phyloP scores from a whole-genome alignment of 371 early-diverging fungal species.

The Mucor velutinosus region DNA sequence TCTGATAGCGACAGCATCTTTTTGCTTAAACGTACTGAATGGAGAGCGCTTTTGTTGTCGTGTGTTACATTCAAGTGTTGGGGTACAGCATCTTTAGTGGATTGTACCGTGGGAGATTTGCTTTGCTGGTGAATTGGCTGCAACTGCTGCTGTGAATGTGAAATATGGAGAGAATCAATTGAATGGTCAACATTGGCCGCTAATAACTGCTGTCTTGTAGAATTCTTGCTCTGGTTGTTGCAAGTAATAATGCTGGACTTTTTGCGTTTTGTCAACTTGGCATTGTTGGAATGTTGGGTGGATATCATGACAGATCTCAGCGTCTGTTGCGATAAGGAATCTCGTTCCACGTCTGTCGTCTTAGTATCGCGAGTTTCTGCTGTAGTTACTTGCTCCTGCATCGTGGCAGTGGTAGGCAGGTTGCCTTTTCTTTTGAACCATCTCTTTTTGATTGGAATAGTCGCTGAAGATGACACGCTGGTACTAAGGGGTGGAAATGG shows the following conservation, averaged over 20 bases:
- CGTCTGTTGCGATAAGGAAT: slow-evolving; percentile 22
- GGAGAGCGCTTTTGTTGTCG: slow-evolving; percentile 9
- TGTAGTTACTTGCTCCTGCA: background rate
- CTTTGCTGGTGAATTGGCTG: background rate
- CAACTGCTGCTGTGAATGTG: background rate
- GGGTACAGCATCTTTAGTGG: background rate
- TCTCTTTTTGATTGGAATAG: slow-evolving; percentile 3
- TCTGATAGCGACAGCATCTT: slow-evolving; percentile 15
- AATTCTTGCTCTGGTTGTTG: background rate
- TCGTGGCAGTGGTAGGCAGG: background rate
- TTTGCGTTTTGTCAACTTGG: slow-evolving; percentile 4
- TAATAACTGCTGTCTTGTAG: background rate
- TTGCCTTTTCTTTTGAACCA: slow-evolving; percentile 21
- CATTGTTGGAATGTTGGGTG: background rate
- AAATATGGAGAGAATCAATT: background rate
- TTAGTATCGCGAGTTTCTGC: background rate
- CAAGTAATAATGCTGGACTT: background rate
- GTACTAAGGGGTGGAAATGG: slow-evolving; percentile 19
- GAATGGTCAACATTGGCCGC: slow-evolving; percentile 17
- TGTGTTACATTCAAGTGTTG: slow-evolving; percentile 1
- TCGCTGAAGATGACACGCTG: slow-evolving; percentile 1
- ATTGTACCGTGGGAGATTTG: slow-evolving; percentile 5
- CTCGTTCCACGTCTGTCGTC: background rate
- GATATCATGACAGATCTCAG: slow-evolving; percentile 21
- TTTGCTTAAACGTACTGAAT: slow-evolving; percentile 20